These are phyloP conservation scores for Solanum stenotomum DNA, from an alignment of 257 asterid species.

Conservation along the genomic window DNA sequence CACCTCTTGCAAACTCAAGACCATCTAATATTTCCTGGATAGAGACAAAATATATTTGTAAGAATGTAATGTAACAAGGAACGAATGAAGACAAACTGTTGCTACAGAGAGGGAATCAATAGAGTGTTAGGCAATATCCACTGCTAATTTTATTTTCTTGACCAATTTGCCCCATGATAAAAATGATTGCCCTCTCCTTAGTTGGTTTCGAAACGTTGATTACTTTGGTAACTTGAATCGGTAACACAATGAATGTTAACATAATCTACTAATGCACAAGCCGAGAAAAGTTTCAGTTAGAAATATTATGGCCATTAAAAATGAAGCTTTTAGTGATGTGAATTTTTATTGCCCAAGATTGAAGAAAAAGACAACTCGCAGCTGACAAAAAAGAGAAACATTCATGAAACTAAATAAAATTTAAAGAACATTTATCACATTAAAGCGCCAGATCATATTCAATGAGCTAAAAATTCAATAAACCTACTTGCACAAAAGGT, in stretches of 20 bases:
- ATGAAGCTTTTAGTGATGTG: neutral
- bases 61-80: neutral
- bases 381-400: neutral
- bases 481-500: conserved; percentile 70
- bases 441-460: neutral
- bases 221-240: neutral
- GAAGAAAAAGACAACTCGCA: neutral
- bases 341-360: neutral
- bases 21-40: conserved; percentile 83
- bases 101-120: neutral
- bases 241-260: neutral
- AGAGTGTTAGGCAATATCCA: neutral
- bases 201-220: neutral
- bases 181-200: neutral
- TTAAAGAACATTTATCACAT: neutral
- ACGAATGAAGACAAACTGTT: neutral
- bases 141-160: neutral
- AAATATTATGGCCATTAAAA: neutral
- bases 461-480: neutral
- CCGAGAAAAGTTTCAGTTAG: neutral
- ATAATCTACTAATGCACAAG: neutral
- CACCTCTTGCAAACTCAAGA: conserved; percentile 85
- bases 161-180: neutral
- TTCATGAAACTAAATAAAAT: neutral
- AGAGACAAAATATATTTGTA: conserved; percentile 1